Evolutionary conservation across 1,139 yeast genomes (phyloP), one percentile per base, ranked within the genome.

Genomic region (Geotrichum histeridarum): DNA sequence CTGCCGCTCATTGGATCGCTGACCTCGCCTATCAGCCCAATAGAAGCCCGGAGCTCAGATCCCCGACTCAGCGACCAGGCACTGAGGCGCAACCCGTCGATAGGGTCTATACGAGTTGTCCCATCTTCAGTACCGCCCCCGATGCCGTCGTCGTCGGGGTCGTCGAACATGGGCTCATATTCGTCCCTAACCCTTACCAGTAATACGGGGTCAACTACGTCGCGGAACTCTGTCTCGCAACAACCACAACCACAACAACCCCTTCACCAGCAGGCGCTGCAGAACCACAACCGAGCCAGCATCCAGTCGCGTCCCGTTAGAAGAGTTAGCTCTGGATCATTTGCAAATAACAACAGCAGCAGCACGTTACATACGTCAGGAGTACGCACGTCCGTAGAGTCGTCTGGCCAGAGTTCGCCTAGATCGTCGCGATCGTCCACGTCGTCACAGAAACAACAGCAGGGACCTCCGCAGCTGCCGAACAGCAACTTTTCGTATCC

Each of bases 1-100:
- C 49, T 58, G n/a, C 61, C 61, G 5, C 17, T 42, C 60, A 4
- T 41, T 56, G 8, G 59, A 46, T 12, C 18, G 17, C 14, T 41
- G 18, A 8, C 15, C 30, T n/a, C 46, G 18, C 15, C 35, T 8
- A 30, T 27, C 9, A 33, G 30, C 46, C 22, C 35, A 27, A 42
- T 37, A n/a, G 39, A 37, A 37, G n/a, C 17, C 15, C 39, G 14
- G 17, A 37, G n/a, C 39, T 15, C n/a, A n/a, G 39, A 37, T n/a
- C 5, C 15, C n/a, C 27, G 27, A 5, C 27, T 14, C 15, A n/a
- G 2, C 36, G 17, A 15, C 33, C 46, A 42, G 8, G 4, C 46
- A 4, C 17, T 30, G 17, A 22, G 46, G 3, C 9, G n/a, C 4
- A 42, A 8, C 4, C 46, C 36, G 11, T 42, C 46, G 3, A 14